Conservation (phyloP, 495 filamentous ascomycete species). For the Talaromyces proteolyticus region DNA sequence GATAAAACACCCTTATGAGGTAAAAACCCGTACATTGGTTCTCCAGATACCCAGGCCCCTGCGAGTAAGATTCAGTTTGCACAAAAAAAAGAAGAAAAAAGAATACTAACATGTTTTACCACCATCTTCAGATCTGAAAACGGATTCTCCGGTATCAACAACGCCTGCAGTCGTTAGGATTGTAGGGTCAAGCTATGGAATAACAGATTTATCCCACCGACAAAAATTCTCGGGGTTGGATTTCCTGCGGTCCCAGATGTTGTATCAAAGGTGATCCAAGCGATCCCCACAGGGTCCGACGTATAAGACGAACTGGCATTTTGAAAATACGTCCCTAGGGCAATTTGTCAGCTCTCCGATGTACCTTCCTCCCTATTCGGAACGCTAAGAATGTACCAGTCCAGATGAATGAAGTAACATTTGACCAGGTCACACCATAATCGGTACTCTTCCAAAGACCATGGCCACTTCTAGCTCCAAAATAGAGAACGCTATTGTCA, state of each 20-base stretch:
- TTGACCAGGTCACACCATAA: conserved; percentile 48
- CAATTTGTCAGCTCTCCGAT: too few relatives aligned
- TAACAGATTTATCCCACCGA: conserved; percentile 11
- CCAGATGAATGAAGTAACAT: conserved; percentile 52
- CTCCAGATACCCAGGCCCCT: conserved; percentile 33
- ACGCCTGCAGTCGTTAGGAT: conserved; percentile 17
- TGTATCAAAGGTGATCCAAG: conserved; percentile 51
- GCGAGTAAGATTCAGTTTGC: background rate
- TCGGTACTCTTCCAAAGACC: conserved; percentile 59
- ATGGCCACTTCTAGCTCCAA: conserved; percentile 54
- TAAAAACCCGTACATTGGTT: conserved; percentile 40
- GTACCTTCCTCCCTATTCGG: too few relatives aligned
- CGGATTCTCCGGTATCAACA: conserved; percentile 42
- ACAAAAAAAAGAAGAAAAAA: background rate
- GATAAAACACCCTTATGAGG: conserved; percentile 51
- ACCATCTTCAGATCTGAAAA: conserved; percentile 49
- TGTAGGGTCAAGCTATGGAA: background rate
- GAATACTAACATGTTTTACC: conserved; percentile 33
- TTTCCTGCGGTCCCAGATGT: conserved; percentile 37
- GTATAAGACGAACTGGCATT: conserved; percentile 39
- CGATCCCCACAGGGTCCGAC: conserved; percentile 42
- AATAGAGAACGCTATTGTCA: conserved; percentile 49
- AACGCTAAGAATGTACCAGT: too few relatives aligned
- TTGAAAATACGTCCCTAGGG: conserved; percentile 30
- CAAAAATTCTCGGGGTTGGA: conserved; percentile 53